Conservation (phyloP, 1,139 yeast genomes). For the Hyphopichia khmerensis region DNA sequence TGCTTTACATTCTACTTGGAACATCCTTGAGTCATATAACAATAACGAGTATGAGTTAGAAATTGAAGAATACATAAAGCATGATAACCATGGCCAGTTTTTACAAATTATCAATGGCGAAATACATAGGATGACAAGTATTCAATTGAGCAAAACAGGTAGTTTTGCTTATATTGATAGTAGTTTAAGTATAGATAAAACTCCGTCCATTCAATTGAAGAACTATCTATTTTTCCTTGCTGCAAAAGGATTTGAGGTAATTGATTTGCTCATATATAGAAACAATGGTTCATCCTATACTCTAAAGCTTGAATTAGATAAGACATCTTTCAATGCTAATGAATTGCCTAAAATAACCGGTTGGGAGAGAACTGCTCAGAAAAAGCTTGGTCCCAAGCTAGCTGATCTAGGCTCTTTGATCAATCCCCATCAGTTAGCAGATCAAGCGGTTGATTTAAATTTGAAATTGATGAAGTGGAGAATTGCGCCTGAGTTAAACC, state of each 20-base stretch:
- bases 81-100: conserved; percentile 8
- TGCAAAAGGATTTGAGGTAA: conserved; percentile 28
- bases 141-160: conserved; percentile 4
- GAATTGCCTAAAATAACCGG: conserved; percentile 55
- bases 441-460: conserved; percentile 89
- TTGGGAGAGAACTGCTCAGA: conserved; percentile 82
- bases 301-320: conserved; percentile 18
- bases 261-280: conserved; percentile 41
- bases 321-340: conserved; percentile 7
- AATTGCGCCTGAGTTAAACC: conserved; percentile 75
- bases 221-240: conserved; percentile 64
- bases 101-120: conserved; percentile 11
- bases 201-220: conserved; percentile 63
- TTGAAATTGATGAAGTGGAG: conserved; percentile 96
- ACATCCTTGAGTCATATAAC: conserved; percentile 7
- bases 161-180: conserved; percentile 63
- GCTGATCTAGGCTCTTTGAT: conserved; percentile 81
- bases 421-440: conserved; percentile 78
- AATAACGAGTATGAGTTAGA: conserved; percentile 2
- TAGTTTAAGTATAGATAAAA: conserved; percentile 37
- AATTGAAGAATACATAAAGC: conserved; percentile 7
- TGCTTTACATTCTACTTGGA: conserved; percentile 50
- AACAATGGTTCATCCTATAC: conserved; percentile 25
- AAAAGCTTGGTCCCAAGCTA: conserved; percentile 74
- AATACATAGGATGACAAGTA: conserved; percentile 4